These are phyloP conservation scores for Senna tora DNA, from an alignment of 306 rosid species.

Conservation along the genomic window DNA sequence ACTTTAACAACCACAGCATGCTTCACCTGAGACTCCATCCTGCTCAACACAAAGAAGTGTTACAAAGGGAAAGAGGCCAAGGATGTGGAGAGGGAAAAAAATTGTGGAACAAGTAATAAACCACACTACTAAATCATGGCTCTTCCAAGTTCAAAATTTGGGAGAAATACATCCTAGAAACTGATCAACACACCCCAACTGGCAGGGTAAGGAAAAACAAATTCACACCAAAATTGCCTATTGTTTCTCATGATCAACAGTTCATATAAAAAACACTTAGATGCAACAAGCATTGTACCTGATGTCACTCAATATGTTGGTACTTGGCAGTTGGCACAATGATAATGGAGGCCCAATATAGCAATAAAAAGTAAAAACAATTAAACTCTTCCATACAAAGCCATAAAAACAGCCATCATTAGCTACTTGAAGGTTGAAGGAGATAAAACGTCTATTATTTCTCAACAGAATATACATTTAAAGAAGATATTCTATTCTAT, in stretches of 20 bases:
- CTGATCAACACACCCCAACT: background rate
- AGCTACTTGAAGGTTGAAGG: background rate
- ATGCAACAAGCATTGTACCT: too few relatives aligned
- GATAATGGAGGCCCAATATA: background rate
- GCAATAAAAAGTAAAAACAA: background rate
- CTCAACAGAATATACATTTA: background rate
- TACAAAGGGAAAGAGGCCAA: background rate
- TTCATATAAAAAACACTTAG: background rate
- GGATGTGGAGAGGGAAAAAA: background rate
- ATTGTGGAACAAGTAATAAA: background rate
- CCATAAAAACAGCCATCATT: background rate
- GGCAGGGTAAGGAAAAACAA: too few relatives aligned
- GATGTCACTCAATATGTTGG: background rate
- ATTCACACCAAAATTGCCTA: background rate
- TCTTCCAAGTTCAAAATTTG: background rate
- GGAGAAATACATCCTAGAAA: background rate
- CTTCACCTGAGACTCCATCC: constrained; percentile 50
- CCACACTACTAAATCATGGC: background rate
- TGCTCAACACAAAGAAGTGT: constrained; percentile 5
- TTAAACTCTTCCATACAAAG: too few relatives aligned
- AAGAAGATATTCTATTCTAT: background rate
- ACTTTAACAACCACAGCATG: constrained; percentile 53
- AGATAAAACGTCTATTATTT: background rate
- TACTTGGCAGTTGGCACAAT: background rate
- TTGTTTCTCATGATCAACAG: background rate